Percentiles rank a stretch among this genome's conserved stretches.
These are phyloP conservation scores for Penicillium sp. DNA, from an alignment of 2,329 filamentous ascomycete species.

Conservation along the genomic window DNA sequence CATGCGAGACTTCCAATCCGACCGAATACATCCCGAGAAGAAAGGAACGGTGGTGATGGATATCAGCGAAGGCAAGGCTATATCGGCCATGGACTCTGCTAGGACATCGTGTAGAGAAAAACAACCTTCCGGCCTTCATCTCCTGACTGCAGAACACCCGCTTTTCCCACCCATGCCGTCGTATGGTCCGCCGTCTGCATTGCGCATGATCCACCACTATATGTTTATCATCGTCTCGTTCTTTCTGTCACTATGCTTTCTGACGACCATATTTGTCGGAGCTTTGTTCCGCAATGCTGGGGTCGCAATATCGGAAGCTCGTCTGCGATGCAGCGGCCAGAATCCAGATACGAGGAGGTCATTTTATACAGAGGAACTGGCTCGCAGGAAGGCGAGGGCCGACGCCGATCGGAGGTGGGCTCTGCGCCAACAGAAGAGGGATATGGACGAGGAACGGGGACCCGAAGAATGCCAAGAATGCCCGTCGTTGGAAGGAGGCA, in stretches of 20 bases:
- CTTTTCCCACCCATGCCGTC: constrained; percentile 80
- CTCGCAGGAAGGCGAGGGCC: constrained; percentile 56
- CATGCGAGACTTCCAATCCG: background rate
- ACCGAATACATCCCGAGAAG: background rate
- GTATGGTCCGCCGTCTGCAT: constrained; percentile 69
- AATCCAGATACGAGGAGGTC: constrained; percentile 62
- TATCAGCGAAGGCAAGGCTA: background rate
- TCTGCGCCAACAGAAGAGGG: constrained; percentile 39
- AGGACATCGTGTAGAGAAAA: constrained; percentile 12
- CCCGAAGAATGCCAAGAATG: constrained; percentile 62
- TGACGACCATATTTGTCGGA: constrained; percentile 72
- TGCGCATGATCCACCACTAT: constrained; percentile 64
- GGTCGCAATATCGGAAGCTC: constrained; percentile 48
- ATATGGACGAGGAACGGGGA: constrained; percentile 40
- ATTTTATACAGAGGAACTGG: constrained; percentile 71
- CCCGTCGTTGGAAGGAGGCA: constrained; percentile 73
- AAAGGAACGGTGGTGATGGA: background rate
- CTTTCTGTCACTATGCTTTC: constrained; percentile 73
- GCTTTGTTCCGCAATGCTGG: constrained; percentile 68
- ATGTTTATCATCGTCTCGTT: constrained; percentile 67
- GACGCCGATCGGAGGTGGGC: constrained; percentile 64
- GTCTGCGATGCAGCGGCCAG: constrained; percentile 56
- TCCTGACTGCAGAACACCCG: constrained; percentile 29
- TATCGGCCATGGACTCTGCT: background rate
- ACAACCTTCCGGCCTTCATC: constrained; percentile 4